Percentiles rank a stretch among this genome's conserved stretches.
Evolutionary conservation across 225 moss, liverwort and hornwort species (phyloP).

Genomic region (Takakia lepidozioides): DNA sequence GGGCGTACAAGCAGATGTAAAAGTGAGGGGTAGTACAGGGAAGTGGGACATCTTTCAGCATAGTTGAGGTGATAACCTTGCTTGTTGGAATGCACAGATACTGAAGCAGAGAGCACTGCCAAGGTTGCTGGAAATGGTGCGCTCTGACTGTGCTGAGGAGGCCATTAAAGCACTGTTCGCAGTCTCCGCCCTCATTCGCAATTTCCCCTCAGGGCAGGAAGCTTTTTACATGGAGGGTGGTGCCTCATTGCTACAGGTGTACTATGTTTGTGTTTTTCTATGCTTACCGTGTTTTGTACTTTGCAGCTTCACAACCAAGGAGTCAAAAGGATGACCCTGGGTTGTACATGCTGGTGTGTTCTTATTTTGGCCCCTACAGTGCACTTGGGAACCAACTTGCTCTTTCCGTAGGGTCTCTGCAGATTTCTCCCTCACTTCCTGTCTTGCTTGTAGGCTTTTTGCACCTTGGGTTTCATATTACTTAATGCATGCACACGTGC

Average conservation of each 20-base stretch:
- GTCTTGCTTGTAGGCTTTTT: no score
- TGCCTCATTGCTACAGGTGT: conserved; percentile 63
- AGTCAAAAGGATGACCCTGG: no score
- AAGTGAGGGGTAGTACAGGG: background rate
- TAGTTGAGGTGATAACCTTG: background rate
- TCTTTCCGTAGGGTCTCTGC: no score
- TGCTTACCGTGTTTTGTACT: background rate
- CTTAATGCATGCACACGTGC: no score
- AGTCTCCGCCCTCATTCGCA: conserved; percentile 82
- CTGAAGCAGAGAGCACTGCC: conserved; percentile 62
- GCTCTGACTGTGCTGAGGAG: conserved; percentile 54
- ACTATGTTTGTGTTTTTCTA: no score
- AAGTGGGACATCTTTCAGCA: background rate
- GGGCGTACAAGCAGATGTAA: background rate
- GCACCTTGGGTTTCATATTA: no score
- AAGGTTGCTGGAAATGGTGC: conserved; percentile 82
- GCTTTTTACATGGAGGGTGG: conserved; percentile 73
- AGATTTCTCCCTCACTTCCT: no score
- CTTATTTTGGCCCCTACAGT: no score
- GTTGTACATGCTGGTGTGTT: no score
- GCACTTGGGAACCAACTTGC: no score
- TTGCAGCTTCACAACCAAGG: no score
- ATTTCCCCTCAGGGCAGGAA: conserved; percentile 73
- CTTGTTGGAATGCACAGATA: conserved; percentile 24
- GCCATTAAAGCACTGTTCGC: conserved; percentile 86